Base-by-base conservation (phyloP, 495 filamentous ascomycete genomes). In the Aspergillus baeticus region DNA sequence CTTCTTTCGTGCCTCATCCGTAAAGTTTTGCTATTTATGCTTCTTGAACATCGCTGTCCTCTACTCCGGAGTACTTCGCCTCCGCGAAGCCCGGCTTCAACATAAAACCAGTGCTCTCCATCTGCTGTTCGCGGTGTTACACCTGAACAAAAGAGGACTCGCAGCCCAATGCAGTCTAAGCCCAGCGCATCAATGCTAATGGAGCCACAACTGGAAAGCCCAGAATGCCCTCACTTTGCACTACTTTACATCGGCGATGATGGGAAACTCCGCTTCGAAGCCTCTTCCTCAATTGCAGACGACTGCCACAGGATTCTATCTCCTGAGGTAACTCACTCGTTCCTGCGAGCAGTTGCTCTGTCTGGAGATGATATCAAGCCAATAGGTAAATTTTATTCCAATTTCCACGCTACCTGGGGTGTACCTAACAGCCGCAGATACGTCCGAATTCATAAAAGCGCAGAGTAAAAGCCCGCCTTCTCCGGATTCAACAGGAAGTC, bases 171-270 rank as follows among this genome's bases (percentile, higher is more conserved):
- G 41, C 15, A 6, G 4, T 22, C 36, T 10, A 51, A 71, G 68
- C 38, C 60, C 37, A 56, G 64, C 35, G 57, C 62, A 21, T 58
- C 60, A 5, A 66, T 69, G 57, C 68, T 67, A 6, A 63, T 62
- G 61, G 64, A 61, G 51, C 57, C 66, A 45, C 59, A 60, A 36
- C 55, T 57, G 20, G 60, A 65, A 20, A 65, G 60, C 11, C 50
- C 58, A 39, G 48, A 53, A 4, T 71, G 56, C 50, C 56, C 65
- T 4, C 72, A 75, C 45, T 75, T 68, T 60, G 72, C 72, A 37
- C 57, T 75, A 11, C 72, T 75, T 37, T 75, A 75, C 38, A 64
- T 75, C 37, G 69, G 74, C 46, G 57, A 65, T 29, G 52, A 60
- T 42, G 72, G 71, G 7, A 71, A 72, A 42, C 63, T 75, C 10